Evolutionary conservation across 176 grass and related monocot species (phyloP).

Genomic region (Aegilops sharonensis): DNA sequence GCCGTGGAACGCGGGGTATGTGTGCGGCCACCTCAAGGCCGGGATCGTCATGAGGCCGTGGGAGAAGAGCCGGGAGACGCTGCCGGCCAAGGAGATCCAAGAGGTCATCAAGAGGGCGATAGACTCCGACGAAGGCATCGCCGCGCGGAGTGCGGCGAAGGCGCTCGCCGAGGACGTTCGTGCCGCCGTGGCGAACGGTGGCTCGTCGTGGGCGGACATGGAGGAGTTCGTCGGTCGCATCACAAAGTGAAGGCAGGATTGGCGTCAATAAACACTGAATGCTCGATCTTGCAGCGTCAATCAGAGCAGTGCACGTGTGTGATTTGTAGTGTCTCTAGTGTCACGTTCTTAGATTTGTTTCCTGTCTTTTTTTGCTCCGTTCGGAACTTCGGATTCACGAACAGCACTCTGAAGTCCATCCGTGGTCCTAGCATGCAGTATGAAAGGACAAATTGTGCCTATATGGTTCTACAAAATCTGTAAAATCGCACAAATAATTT

Average conservation of each 20-base stretch:
- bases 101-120: slow-evolving; percentile 8
- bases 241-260: slow-evolving; percentile 1
- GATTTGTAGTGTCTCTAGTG: background rate
- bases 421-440: no score
- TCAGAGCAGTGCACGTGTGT: background rate
- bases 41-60: slow-evolving; percentile 16
- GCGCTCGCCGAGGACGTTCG: slow-evolving; percentile 17
- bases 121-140: background rate
- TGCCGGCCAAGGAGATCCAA: background rate
- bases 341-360: background rate
- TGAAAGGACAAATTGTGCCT: no score
- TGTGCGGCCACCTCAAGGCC: slow-evolving; percentile 21
- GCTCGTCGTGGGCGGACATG: slow-evolving; percentile 31
- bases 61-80: background rate
- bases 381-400: background rate
- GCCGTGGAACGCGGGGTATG: slow-evolving; percentile 27
- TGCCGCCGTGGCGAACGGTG: slow-evolving; percentile 3
- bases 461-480: no score
- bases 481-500: background rate
- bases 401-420: background rate
- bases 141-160: background rate
- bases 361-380: background rate
- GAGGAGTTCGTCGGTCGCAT: slow-evolving; percentile 24
- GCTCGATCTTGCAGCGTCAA: background rate
- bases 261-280: background rate